Evolutionary conservation across 805 yeast genomes (phyloP).

Genomic region (Cyberlindnera mississippiensis): DNA sequence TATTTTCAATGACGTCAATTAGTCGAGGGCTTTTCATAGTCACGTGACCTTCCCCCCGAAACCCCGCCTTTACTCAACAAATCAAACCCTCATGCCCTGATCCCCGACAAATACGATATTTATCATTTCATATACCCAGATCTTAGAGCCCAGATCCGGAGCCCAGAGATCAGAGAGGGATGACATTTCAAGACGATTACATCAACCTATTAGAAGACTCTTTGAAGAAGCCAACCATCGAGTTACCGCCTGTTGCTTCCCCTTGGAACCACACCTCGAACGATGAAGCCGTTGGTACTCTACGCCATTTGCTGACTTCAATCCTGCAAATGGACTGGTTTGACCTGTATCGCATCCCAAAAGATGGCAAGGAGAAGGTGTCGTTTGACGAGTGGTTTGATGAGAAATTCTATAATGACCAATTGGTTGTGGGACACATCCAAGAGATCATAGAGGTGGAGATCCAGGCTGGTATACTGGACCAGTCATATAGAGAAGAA

Average conservation of each 20-base stretch:
- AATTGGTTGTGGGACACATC: constrained; percentile 11
- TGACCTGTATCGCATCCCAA: constrained; percentile 8
- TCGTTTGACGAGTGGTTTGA: constrained; percentile 2
- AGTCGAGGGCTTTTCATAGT: no score
- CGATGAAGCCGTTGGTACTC: not conserved
- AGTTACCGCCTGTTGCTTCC: constrained; percentile 7
- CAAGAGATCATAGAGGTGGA: constrained; percentile 10
- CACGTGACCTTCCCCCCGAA: no score
- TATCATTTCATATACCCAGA: no score
- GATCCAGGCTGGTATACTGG: constrained; percentile 11
- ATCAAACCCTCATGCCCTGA: no score
- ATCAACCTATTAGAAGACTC: constrained; percentile 9
- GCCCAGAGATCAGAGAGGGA: no score
- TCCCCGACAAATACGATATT: no score
- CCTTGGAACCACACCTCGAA: constrained; percentile 1
- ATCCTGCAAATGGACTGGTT: constrained; percentile 6
- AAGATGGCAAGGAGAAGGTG: not conserved
- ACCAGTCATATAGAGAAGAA: not conserved
- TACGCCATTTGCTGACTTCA: constrained; percentile 1
- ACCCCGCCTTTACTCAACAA: no score
- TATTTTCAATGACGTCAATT: no score
- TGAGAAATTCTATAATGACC: constrained; percentile 9
- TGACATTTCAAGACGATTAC: constrained; percentile 10
- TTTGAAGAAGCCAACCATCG: constrained; percentile 5
- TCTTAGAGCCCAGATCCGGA: no score